phyloP scores from a whole-genome alignment of 1,284 basidiomycete species.

The Mycena citricolor region DNA sequence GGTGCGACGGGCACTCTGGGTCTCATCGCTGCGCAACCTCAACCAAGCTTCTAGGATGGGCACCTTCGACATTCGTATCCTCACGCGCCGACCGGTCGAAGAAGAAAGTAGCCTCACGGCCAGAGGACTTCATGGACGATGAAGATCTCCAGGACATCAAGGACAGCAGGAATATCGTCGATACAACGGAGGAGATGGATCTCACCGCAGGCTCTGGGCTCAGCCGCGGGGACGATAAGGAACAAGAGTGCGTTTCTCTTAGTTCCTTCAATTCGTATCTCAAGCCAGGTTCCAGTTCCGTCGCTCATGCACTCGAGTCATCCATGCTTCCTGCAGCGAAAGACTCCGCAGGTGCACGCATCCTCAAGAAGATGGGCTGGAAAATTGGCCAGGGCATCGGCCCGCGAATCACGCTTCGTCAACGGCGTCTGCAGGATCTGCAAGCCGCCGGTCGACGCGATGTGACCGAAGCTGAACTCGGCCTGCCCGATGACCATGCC shows the following conservation, averaged over 20 bases:
- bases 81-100: slow-evolving; percentile 76
- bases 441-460: slow-evolving; percentile 41
- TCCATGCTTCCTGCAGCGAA: slow-evolving; percentile 61
- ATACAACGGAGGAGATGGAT: slow-evolving; percentile 77
- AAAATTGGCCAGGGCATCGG: slow-evolving; percentile 90
- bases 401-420: slow-evolving; percentile 80
- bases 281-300: slow-evolving; percentile 54
- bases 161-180: slow-evolving; percentile 71
- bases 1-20: slow-evolving; percentile 49
- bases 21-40: not conserved
- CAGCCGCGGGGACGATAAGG: slow-evolving; percentile 39
- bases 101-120: slow-evolving; percentile 50
- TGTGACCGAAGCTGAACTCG: slow-evolving; percentile 38
- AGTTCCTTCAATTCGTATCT: too few species aligned
- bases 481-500: slow-evolving; percentile 57
- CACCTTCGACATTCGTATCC: slow-evolving; percentile 88
- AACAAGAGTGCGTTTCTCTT: slow-evolving; percentile 63
- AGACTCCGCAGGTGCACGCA: slow-evolving; percentile 75
- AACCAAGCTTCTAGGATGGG: slow-evolving; percentile 70
- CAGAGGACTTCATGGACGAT: slow-evolving; percentile 99
- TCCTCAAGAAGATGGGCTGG: slow-evolving; percentile 97
- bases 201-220: slow-evolving; percentile 57
- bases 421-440: slow-evolving; percentile 70
- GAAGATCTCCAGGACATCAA: slow-evolving; percentile 87
- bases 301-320: slow-evolving; percentile 59